Evolutionary conservation across 805 yeast genomes (phyloP).

Genomic region (Grigorovia transvaalensis): DNA sequence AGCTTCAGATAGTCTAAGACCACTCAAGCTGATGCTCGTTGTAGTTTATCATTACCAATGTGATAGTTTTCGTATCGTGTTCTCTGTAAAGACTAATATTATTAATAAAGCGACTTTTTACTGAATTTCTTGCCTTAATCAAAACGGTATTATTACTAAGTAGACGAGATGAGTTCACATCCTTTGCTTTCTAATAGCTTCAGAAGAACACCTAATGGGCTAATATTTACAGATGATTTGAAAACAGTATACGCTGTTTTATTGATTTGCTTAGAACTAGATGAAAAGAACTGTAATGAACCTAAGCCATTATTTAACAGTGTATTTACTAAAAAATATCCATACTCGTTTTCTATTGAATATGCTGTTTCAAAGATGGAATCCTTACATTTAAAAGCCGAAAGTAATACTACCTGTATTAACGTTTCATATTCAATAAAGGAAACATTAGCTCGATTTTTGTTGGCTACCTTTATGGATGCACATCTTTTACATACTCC

Average conservation of each 20-base stretch:
- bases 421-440: constrained; percentile 46
- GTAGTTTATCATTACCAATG: too few species aligned
- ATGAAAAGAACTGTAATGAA: constrained; percentile 12
- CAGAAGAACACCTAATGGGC: constrained; percentile 42
- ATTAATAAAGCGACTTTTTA: not conserved
- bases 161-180: constrained; percentile 15
- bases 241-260: constrained; percentile 51
- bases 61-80: too few species aligned
- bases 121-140: not conserved
- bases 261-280: constrained; percentile 33
- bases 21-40: too few species aligned
- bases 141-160: not conserved
- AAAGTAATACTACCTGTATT: constrained; percentile 41
- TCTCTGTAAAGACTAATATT: not conserved
- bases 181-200: constrained; percentile 37
- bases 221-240: constrained; percentile 45
- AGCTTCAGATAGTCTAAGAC: not conserved
- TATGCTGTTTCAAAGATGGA: constrained; percentile 46
- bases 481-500: constrained; percentile 68
- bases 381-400: constrained; percentile 37
- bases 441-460: constrained; percentile 36
- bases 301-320: constrained; percentile 8
- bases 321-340: constrained; percentile 28
- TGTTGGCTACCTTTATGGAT: constrained; percentile 43
- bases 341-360: constrained; percentile 43